phyloP scores from a whole-genome alignment of 1,284 basidiomycete species.

The Ustilago trichophora region DNA sequence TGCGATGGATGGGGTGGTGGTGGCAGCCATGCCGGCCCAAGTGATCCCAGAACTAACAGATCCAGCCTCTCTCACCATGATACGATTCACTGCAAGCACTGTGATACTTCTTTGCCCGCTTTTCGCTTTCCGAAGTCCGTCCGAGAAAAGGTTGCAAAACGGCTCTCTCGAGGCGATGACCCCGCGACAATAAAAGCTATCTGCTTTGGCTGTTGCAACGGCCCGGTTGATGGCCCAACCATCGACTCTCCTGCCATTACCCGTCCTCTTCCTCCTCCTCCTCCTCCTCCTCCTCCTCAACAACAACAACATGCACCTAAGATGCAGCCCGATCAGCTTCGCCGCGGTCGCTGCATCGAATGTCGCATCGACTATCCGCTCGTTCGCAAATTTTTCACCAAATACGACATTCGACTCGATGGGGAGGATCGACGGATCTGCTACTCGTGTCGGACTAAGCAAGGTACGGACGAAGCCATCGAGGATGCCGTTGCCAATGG shows the following conservation, averaged over 20 bases:
- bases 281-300: no score
- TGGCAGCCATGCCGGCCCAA: not conserved
- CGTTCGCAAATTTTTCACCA: constrained; percentile 1
- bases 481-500: not conserved
- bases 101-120: not conserved
- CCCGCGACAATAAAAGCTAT: constrained; percentile 1
- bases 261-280: not conserved
- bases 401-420: not conserved
- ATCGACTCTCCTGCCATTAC: not conserved
- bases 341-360: not conserved
- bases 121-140: constrained; percentile 2
- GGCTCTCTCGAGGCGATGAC: not conserved
- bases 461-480: not conserved
- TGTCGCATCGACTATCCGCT: constrained; percentile 21
- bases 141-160: constrained; percentile 2
- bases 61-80: not conserved
- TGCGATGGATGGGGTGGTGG: no score
- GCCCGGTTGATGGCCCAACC: not conserved
- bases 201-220: constrained; percentile 11
- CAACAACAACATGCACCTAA: no score
- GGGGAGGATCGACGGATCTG: not conserved
- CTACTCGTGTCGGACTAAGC: not conserved
- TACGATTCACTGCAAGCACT: constrained; percentile 3
- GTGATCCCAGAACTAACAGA: no score
- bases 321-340: not conserved